Evolutionary conservation across 2,329 filamentous ascomycete genomes (phyloP), one percentile per base, ranked within the genome.

Genomic region (Botrytis byssoidea): DNA sequence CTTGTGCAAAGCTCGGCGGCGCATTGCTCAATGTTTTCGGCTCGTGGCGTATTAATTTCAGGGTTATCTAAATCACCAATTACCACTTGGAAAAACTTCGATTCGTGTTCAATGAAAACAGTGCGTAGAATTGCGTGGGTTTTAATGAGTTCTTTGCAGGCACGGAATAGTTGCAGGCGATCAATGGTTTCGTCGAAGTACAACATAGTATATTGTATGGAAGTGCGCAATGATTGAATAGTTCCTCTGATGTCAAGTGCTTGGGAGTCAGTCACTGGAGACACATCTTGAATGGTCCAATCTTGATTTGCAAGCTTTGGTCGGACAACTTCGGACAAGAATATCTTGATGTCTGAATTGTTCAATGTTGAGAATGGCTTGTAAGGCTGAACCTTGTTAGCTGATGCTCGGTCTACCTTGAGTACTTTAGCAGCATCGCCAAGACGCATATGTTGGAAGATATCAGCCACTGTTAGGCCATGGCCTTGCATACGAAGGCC

Each of bases 381-480:
- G 75, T 83, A 82, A 1, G 79, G 60, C 42, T 81, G 73, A 0
- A 72, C 70, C 1, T 78, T 57, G 10, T 78, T 72, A 14, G 78
- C 73, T 2, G 55, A 44, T 70, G 74, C 75, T 3, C 76, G 74
- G 20, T 78, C 78, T 25, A 82, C 77, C 76, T 81, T 82, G 44
- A 84, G 66, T 0, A 71, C 60, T 42, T 55, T 71, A 25, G 70
- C 70, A 37, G 70, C 59, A 65, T 71, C 70, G 25, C 57, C 59
- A 64, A 71, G 60, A 37, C 42, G 57, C 70, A 65, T 64, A 55
- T 84, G 82, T 60, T 81, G 80, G 22, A 85, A 85, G 57, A 84
- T 82, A 76, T 84, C 83, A 8, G 83, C 82, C 29, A 85, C 83
- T 10, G 83, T 83, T 68, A 85, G 77, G 40, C 79, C 79, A 69